phyloP scores from a whole-genome alignment of 441 rosid species.

The Pelargonium myrrhifolium region DNA sequence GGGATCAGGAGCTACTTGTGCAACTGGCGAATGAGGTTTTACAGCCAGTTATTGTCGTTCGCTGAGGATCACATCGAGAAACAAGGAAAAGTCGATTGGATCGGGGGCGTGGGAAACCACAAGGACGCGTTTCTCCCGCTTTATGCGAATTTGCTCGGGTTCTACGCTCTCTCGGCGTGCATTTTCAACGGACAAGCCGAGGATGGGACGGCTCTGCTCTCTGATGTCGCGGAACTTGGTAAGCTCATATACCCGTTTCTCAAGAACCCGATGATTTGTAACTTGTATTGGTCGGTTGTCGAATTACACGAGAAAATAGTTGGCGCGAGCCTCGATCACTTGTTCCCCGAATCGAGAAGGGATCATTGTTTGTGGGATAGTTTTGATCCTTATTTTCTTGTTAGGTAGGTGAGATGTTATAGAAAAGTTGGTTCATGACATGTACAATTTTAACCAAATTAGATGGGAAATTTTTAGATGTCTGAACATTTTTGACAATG shows the following conservation, averaged over 20 bases:
- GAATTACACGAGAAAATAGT: conserved; percentile 38
- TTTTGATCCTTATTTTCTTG: conserved; percentile 87
- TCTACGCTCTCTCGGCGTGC: conserved; percentile 64
- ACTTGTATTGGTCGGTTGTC: conserved; percentile 49
- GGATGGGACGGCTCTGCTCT: conserved; percentile 23
- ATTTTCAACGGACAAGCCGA: conserved; percentile 29
- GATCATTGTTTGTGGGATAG: conserved; percentile 45
- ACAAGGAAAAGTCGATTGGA: conserved; percentile 52
- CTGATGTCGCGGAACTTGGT: conserved; percentile 49
- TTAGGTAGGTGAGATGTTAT: conserved; percentile 30
- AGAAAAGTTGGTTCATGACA: conserved; percentile 11
- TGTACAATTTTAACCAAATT: neutral
- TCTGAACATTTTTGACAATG: too few species aligned
- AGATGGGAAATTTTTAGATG: too few species aligned
- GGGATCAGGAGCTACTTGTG: conserved; percentile 30
- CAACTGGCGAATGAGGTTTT: conserved; percentile 52
- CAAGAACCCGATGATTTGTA: conserved; percentile 60
- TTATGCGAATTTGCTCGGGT: conserved; percentile 73
- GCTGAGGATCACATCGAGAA: conserved; percentile 36
- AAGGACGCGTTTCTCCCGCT: conserved; percentile 82
- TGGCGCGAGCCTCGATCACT: conserved; percentile 20
- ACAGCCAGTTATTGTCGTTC: conserved; percentile 45
- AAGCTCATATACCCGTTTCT: conserved; percentile 49
- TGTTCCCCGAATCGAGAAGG: conserved; percentile 17
- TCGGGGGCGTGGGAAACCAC: conserved; percentile 81